Base-by-base conservation (phyloP, 352 stramenopile species). In the Phytophthora quininea region DNA sequence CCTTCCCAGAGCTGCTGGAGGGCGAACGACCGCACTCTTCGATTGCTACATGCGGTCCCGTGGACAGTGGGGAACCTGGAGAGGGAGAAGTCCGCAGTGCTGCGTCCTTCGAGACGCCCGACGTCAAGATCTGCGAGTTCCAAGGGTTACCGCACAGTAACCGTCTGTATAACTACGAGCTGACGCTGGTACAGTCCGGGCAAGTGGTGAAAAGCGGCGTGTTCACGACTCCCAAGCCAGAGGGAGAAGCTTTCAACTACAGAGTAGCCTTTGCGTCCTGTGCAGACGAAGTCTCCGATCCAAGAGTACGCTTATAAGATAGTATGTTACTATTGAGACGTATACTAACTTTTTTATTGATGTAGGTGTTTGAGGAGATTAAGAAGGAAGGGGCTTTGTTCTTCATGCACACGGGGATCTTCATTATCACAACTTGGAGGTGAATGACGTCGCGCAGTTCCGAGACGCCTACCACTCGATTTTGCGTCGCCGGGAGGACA, bases 361-460 rank as follows among this genome's bases (percentile, higher is more conserved):
- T n/a, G n/a, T 67, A 88, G 74, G 80, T 90, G 0, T 89, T 86
- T 71, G 66, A 76, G 12, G 69, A 86, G 14, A 93, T 96, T 19
- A 71, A 72, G 45, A 59, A 68, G n/a, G 70, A 94, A 42, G 56
- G 90, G 3, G 73, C 90, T 47, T 68, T 96, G 9, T 83, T 97
- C 48, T 96, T 97, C 59, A 67, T 97, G 60, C 90, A 96, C 73
- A 96, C 90, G 71, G 90, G 90, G 90, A 97, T 58, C 64, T 96
- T 12, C 88, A 96, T 63, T 97, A 97, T 67, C 84, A 92, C 54
- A 93, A 96, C 64, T 67, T 96, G 15, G 76, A 74, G 0, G 73
- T 84, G 29, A 86, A 97, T 60, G 76, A 93, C 61, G 71, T 89
- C 0, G 35, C 64, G 10, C 65, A 52, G 8, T 96, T 94, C 58